Evolutionary conservation across 768 basidiomycete species (phyloP).

Genomic region (Chalciporus pseudorubinellus): DNA sequence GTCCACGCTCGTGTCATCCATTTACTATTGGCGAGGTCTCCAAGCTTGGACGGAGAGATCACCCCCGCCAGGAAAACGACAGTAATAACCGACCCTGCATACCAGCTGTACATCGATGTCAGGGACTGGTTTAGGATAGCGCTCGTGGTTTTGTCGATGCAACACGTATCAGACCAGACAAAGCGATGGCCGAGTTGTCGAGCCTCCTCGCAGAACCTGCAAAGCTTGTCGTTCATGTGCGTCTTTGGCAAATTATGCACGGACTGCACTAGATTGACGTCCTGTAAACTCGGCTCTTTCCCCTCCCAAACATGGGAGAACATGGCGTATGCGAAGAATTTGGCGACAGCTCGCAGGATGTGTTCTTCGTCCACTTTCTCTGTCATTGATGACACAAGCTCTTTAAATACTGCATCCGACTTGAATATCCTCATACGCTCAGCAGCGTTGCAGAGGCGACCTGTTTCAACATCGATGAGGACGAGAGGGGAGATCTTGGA

Average conservation of each 20-base stretch:
- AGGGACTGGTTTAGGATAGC: too few species aligned
- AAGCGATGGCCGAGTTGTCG: not conserved
- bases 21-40: too few species aligned
- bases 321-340: not conserved
- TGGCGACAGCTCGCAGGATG: not conserved
- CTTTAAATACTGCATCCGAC: not conserved
- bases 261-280: not conserved
- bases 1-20: too few species aligned
- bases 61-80: too few species aligned
- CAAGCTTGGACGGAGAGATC: too few species aligned
- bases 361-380: not conserved
- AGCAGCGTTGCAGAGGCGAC: too few species aligned
- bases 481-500: slow-evolving; percentile 1
- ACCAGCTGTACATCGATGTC: too few species aligned
- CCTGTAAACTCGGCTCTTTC: not conserved
- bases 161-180: too few species aligned
- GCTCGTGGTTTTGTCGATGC: too few species aligned
- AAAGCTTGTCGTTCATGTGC: not conserved
- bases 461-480: slow-evolving; percentile 6
- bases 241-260: too few species aligned
- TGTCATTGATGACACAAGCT: not conserved
- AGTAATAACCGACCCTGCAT: too few species aligned
- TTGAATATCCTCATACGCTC: not conserved
- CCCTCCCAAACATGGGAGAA: slow-evolving; percentile 2
- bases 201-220: not conserved